phyloP scores from a whole-genome alignment of 306 rosid genomes.

The Quercus suber region DNA sequence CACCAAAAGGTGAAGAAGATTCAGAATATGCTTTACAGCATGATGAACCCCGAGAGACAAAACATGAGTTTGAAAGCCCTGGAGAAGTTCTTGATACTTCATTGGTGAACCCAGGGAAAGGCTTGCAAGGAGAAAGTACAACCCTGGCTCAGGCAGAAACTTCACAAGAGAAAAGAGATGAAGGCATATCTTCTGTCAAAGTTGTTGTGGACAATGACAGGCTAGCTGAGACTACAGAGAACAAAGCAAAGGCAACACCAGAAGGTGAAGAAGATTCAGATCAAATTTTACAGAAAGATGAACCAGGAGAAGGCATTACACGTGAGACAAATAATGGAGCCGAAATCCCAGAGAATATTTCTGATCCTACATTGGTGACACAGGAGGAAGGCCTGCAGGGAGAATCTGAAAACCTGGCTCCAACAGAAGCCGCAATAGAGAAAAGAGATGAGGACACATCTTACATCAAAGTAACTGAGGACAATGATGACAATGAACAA shows the following conservation, averaged over 20 bases:
- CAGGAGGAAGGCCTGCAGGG: slow-evolving; percentile 16
- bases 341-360: slow-evolving; percentile 7
- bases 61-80: slow-evolving; percentile 1
- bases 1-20: background rate
- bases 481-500: background rate
- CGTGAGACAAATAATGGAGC: slow-evolving; percentile 4
- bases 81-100: slow-evolving; percentile 3
- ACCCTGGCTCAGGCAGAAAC: background rate
- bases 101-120: slow-evolving; percentile 8
- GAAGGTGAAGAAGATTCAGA: too few relatives aligned
- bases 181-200: background rate
- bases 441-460: background rate
- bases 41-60: slow-evolving; percentile 12
- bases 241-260: too few relatives aligned
- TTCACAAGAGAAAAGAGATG: background rate
- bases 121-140: background rate
- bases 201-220: too few relatives aligned
- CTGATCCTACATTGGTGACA: slow-evolving; percentile 4
- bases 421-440: slow-evolving; percentile 12
- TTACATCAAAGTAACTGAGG: slow-evolving; percentile 4
- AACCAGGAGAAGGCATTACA: slow-evolving; percentile 10
- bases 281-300: too few relatives aligned
- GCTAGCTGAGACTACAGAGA: too few relatives aligned
- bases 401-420: slow-evolving; percentile 1
- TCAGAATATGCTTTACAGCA: background rate